phyloP scores from a whole-genome alignment of 306 rosid species.

The Cicer judaicum region DNA sequence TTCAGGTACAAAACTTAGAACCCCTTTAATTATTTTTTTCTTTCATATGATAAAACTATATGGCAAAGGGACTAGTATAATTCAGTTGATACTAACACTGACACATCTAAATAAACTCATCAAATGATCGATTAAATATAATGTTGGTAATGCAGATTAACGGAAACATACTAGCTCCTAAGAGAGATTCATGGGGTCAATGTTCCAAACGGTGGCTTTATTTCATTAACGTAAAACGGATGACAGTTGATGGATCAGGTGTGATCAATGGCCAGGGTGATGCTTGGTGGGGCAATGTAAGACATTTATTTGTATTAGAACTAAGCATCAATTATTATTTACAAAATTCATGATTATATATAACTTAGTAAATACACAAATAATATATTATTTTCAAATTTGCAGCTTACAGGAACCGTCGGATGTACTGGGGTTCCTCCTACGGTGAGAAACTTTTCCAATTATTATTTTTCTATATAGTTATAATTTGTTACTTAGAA shows the following conservation, averaged over 20 bases:
- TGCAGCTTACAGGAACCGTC: conserved; percentile 4
- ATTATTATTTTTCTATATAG: too few species aligned
- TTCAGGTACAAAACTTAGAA: conserved; percentile 36
- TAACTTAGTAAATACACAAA: background rate
- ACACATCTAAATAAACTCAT: too few species aligned
- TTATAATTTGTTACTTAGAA: too few species aligned
- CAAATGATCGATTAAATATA: background rate
- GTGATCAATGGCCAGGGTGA: conserved; percentile 42
- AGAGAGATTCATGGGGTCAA: conserved; percentile 30
- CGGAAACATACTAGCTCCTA: conserved; percentile 43
- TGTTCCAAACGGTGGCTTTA: conserved; percentile 40
- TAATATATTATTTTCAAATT: conserved; percentile 7
- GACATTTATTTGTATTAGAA: background rate
- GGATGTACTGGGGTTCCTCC: conserved; percentile 20
- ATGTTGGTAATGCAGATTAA: conserved; percentile 33
- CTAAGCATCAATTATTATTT: background rate
- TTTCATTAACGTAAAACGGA: background rate
- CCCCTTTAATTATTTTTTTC: background rate
- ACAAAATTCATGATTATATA: background rate
- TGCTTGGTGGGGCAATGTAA: conserved; percentile 43
- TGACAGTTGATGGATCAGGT: conserved; percentile 43
- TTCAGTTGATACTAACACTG: too few species aligned
- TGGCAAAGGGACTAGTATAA: background rate
- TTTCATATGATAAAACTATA: background rate
- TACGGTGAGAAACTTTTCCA: conserved; percentile 16